Conservation (phyloP, 345 rosid species). For the Salix koriyanagi region DNA sequence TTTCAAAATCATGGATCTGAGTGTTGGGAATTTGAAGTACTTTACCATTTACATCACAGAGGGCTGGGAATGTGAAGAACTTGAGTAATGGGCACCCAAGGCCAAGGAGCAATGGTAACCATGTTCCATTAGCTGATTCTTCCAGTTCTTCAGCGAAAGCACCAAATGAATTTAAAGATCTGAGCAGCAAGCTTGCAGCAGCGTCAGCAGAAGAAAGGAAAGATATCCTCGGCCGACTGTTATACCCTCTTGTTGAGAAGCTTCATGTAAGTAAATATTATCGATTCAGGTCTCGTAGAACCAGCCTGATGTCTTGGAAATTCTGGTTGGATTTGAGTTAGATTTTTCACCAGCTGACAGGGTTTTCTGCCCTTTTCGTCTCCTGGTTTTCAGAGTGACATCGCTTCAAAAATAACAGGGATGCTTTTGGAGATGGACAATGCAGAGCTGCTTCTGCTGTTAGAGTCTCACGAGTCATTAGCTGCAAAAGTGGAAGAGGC, state of each 20-base stretch:
- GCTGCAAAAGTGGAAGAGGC: constrained; percentile 68
- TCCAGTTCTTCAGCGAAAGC: constrained; percentile 28
- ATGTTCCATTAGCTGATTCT: constrained; percentile 15
- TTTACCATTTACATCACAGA: no score
- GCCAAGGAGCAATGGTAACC: constrained; percentile 38
- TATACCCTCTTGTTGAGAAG: constrained; percentile 62
- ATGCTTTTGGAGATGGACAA: constrained; percentile 82
- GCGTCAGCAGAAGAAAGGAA: constrained; percentile 57
- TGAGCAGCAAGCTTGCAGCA: constrained; percentile 57
- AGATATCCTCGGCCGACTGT: constrained; percentile 54
- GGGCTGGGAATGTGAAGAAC: no score
- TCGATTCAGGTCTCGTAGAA: no score
- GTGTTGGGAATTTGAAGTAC: no score
- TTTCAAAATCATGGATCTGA: no score
- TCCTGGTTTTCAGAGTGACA: constrained; percentile 53
- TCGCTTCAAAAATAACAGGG: constrained; percentile 69
- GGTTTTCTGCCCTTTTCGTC: no score
- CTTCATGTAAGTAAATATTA: constrained; percentile 37
- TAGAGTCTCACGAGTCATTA: constrained; percentile 60
- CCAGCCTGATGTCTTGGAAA: no score
- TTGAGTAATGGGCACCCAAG: neutral
- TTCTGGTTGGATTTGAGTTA: no score
- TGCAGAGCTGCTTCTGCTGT: constrained; percentile 50
- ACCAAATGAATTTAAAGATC: constrained; percentile 39
- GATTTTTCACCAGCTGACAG: no score